These are phyloP conservation scores for Ogataea methylovora DNA, from an alignment of 805 yeast species.

Conservation along the genomic window DNA sequence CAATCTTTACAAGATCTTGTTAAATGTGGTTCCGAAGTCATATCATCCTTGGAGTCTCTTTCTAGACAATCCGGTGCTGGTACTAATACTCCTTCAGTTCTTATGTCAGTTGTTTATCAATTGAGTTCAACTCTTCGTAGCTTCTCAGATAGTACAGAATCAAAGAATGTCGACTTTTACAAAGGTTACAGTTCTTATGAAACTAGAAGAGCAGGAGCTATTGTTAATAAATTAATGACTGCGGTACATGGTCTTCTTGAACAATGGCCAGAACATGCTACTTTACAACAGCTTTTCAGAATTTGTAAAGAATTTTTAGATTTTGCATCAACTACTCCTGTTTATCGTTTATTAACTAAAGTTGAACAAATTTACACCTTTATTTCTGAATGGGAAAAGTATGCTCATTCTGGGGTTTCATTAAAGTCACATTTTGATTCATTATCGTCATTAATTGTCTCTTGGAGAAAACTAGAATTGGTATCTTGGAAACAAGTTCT, in stretches of 20 bases:
- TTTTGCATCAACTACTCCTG: slow-evolving; percentile 60
- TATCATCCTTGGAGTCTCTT: slow-evolving; percentile 20
- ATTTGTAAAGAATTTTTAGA: slow-evolving; percentile 59
- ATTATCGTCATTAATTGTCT: slow-evolving; percentile 62
- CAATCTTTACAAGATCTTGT: slow-evolving; percentile 23
- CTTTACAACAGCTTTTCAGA: slow-evolving; percentile 58
- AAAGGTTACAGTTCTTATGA: slow-evolving; percentile 53
- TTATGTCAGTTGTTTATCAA: slow-evolving; percentile 28
- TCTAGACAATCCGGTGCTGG: slow-evolving; percentile 15
- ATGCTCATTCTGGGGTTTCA: slow-evolving; percentile 74
- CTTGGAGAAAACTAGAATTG: slow-evolving; percentile 88
- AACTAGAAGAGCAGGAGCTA: slow-evolving; percentile 46
- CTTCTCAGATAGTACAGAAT: slow-evolving; percentile 14
- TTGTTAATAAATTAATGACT: slow-evolving; percentile 37
- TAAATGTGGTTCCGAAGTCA: slow-evolving; percentile 31
- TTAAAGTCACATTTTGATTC: slow-evolving; percentile 46
- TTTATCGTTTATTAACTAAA: slow-evolving; percentile 72
- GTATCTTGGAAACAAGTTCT: slow-evolving; percentile 79
- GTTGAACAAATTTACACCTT: slow-evolving; percentile 80
- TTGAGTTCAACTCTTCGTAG: slow-evolving; percentile 25
- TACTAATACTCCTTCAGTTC: slow-evolving; percentile 18
- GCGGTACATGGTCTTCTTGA: slow-evolving; percentile 39
- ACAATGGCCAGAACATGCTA: slow-evolving; percentile 95
- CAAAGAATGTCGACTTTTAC: slow-evolving; percentile 50
- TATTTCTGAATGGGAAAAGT: slow-evolving; percentile 89